Conservation (phyloP, 306 rosid genomes). For the Acmispon strigosus region DNA sequence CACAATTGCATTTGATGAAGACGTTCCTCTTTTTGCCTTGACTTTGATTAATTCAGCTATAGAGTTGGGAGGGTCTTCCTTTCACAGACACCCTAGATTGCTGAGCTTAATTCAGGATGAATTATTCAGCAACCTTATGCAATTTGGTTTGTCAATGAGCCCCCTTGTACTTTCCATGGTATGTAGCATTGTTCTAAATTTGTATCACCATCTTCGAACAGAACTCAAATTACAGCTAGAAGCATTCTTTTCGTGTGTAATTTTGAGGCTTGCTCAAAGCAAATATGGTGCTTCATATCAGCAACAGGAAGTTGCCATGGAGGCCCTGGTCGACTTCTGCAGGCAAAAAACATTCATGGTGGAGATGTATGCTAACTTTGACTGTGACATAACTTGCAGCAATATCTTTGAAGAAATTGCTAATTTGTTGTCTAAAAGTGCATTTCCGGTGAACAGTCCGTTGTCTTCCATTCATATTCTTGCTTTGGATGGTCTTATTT, state of each 20-base stretch:
- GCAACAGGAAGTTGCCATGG: constrained; percentile 93
- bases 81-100: constrained; percentile 64
- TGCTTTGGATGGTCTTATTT: constrained; percentile 91
- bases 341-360: constrained; percentile 74
- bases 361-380: constrained; percentile 83
- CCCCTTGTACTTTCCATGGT: constrained; percentile 82
- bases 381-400: constrained; percentile 79
- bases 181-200: constrained; percentile 73
- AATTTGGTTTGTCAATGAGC: constrained; percentile 76
- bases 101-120: constrained; percentile 81
- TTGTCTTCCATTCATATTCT: constrained; percentile 75
- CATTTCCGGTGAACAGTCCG: constrained; percentile 81
- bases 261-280: constrained; percentile 82
- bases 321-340: constrained; percentile 90
- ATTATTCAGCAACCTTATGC: constrained; percentile 67
- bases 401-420: constrained; percentile 89
- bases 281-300: constrained; percentile 76
- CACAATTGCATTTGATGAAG: constrained; percentile 90
- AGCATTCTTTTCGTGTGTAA: constrained; percentile 81
- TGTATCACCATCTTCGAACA: constrained; percentile 66
- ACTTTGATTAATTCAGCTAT: constrained; percentile 87
- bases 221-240: constrained; percentile 79
- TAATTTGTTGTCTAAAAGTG: constrained; percentile 77
- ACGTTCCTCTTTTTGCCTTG: constrained; percentile 93
- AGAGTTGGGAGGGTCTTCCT: constrained; percentile 82